Percentiles rank a stretch among this genome's conserved stretches.
phyloP scores from a whole-genome alignment of 208 protist genomes.

The Trichomonas vaginalis region DNA sequence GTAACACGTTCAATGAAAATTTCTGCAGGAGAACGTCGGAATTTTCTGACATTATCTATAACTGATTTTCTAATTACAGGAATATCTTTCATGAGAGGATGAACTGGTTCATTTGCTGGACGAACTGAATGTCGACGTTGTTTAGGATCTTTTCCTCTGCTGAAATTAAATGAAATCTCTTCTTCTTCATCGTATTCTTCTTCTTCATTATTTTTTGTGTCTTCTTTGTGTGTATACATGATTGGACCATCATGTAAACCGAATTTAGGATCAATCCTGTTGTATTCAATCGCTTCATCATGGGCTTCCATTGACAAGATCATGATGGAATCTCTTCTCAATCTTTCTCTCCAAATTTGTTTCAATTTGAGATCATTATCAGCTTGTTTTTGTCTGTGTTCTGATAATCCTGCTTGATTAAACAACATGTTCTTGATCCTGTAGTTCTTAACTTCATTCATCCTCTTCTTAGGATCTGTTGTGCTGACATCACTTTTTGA shows the following conservation, averaged over 20 bases:
- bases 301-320: neutral
- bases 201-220: neutral
- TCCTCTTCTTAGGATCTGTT: neutral
- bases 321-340: neutral
- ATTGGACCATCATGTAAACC: neutral
- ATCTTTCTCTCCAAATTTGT: neutral
- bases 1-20: neutral
- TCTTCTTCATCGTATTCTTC: neutral
- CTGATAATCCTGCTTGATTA: neutral
- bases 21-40: neutral
- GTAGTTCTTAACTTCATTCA: neutral
- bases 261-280: neutral
- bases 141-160: neutral
- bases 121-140: neutral
- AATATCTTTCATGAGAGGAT: neutral
- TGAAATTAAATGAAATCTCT: neutral
- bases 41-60: neutral
- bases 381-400: neutral
- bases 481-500: neutral
- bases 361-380: neutral
- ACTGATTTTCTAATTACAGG: neutral
- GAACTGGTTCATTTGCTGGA: neutral
- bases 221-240: neutral
- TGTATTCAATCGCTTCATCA: neutral
- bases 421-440: neutral